Evolutionary conservation across 257 asterid species (phyloP), one percentile per base, ranked within the genome.

Genomic region (Cruciata laevipes): DNA sequence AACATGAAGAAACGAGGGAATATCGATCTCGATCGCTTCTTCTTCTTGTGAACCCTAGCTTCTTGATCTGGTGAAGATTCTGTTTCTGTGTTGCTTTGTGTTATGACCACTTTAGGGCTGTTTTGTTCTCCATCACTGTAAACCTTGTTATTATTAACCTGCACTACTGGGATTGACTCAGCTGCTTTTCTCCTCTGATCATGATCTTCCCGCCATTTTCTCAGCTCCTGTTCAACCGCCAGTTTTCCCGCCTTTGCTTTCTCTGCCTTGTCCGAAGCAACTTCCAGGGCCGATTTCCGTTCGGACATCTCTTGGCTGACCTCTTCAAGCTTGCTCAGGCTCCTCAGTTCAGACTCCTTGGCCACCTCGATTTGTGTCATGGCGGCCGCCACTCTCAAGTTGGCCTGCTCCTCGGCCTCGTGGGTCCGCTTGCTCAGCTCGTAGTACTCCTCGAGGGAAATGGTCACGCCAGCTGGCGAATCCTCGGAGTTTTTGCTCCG

Each of bases 341-440:
- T 87, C 70, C 62, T 83, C 74, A 76, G 6, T 73, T 95, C 99
- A 2, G 90, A 82, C 38, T 84, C 97, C 84, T 87, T 91, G 24
- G 97, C 99, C 23, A 77, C 73, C 80, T 90, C 95, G 11, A 93
- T 84, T 79, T 88, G 84, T 40, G 88, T 71, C 24, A 88, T 74
- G 49, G 97, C 97, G 18, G 71, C 86, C 8, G 87, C 87, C 49
- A 93, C 83, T 14, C 87, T 84, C 35, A 35, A 1, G 73, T 86
- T 90, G 2, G 97, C 94, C 72, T 80, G 83, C 80, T 84, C 96
- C 75, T 93, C 99, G 5, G 95, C 97, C 63, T 87, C 97, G 27
- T 87, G 96, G 47, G 96, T 92, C 71, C 63, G 73, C 73, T 90
- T 94, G 89, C 95, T 90, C 56, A 94, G 89, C 78, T 87, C 95